These are phyloP conservation scores for Cubamyces sp. DNA, from an alignment of 768 basidiomycete species.

Conservation along the genomic window DNA sequence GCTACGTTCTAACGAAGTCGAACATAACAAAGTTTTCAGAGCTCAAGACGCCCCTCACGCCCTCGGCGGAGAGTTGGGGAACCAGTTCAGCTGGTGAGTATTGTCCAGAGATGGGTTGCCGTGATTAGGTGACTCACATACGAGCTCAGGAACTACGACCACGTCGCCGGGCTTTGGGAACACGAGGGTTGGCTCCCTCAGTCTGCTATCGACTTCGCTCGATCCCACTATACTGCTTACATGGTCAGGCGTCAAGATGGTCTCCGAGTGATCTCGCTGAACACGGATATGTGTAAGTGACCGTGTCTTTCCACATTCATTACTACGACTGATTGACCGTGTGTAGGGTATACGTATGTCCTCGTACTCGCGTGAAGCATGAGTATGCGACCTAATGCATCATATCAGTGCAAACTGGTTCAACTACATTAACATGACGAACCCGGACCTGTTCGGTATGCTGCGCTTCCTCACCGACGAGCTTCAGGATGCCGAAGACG, in stretches of 20 bases:
- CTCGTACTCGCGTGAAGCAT: neutral
- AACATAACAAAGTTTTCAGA: constrained; percentile 34
- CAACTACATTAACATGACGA: constrained; percentile 75
- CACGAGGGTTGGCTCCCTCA: constrained; percentile 71
- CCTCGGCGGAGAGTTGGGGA: constrained; percentile 54
- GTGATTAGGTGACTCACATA: neutral
- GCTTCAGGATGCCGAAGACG: constrained; percentile 77
- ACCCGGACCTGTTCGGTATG: constrained; percentile 75
- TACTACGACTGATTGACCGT: neutral
- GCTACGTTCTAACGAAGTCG: neutral
- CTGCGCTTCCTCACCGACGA: constrained; percentile 78
- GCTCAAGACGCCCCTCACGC: constrained; percentile 65
- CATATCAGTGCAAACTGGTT: constrained; percentile 63
- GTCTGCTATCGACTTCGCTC: constrained; percentile 57
- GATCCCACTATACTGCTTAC: constrained; percentile 73
- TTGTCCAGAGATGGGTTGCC: too few species aligned
- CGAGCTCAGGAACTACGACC: constrained; percentile 70
- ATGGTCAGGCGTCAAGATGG: constrained; percentile 70
- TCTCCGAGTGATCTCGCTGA: constrained; percentile 71
- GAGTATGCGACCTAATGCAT: neutral
- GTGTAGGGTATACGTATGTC: constrained; percentile 10
- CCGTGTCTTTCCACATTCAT: neutral
- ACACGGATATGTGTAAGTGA: constrained; percentile 73
- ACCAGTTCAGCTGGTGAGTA: constrained; percentile 66
- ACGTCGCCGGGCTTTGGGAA: constrained; percentile 71